These are phyloP conservation scores for Phytophthora aleatoria DNA, from an alignment of 352 stramenopile species.

Conservation along the genomic window DNA sequence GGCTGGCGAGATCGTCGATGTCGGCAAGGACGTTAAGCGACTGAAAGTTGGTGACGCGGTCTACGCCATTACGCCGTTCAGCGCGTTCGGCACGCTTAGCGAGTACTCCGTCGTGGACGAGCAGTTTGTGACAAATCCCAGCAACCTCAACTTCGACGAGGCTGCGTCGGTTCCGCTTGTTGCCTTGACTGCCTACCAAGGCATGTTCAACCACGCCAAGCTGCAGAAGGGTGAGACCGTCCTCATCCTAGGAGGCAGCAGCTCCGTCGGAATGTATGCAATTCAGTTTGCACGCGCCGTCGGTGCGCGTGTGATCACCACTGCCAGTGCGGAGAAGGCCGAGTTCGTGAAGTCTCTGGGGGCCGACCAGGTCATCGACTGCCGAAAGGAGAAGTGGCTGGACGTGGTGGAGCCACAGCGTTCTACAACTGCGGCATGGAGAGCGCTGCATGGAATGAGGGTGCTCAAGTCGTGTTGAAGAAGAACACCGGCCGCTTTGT, in stretches of 20 bases:
- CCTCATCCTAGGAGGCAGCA: slow-evolving; percentile 60
- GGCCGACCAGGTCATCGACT: slow-evolving; percentile 41
- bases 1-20: slow-evolving; percentile 39
- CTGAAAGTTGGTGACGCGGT: slow-evolving; percentile 66
- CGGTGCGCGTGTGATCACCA: slow-evolving; percentile 35
- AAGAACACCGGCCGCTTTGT: neutral
- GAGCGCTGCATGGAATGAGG: slow-evolving; percentile 26
- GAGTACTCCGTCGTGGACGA: slow-evolving; percentile 7
- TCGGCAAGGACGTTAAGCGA: slow-evolving; percentile 25
- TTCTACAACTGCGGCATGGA: slow-evolving; percentile 41
- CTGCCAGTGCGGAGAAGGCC: slow-evolving; percentile 28
- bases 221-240: slow-evolving; percentile 31
- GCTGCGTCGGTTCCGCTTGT: slow-evolving; percentile 47
- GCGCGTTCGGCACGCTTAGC: slow-evolving; percentile 28
- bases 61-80: slow-evolving; percentile 47
- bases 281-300: slow-evolving; percentile 55
- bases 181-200: slow-evolving; percentile 60
- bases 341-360: slow-evolving; percentile 34
- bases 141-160: slow-evolving; percentile 47
- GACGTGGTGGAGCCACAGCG: slow-evolving; percentile 6
- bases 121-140: slow-evolving; percentile 45
- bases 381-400: slow-evolving; percentile 35
- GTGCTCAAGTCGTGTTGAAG: slow-evolving; percentile 7
- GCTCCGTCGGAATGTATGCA: slow-evolving; percentile 54
- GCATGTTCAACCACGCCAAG: slow-evolving; percentile 34